Conservation (phyloP, 805 yeast genomes). For the Kluyveromyces nonfermentans region DNA sequence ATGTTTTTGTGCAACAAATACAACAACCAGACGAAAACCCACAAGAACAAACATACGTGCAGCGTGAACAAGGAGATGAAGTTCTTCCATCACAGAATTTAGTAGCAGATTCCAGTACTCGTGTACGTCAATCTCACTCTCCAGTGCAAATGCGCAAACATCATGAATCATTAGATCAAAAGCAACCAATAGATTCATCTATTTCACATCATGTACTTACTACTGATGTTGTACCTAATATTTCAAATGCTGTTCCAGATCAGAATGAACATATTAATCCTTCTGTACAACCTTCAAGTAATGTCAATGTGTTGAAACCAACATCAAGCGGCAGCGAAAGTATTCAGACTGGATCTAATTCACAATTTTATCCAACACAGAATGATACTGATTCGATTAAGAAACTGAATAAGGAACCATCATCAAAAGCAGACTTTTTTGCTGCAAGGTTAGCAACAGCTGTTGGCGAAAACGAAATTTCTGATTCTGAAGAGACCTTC, state of each 20-base stretch:
- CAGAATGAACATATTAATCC: not conserved
- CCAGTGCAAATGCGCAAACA: not conserved
- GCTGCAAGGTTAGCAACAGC: constrained; percentile 94
- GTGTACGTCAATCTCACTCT: not conserved
- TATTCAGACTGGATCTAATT: not conserved
- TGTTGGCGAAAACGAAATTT: constrained; percentile 77
- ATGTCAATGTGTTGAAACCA: not conserved
- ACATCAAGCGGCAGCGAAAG: not conserved
- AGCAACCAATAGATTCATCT: not conserved
- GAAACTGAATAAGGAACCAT: constrained; percentile 5
- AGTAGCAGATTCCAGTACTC: not conserved
- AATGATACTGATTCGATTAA: constrained; percentile 2
- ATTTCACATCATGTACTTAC: not conserved
- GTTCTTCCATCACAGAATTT: not conserved
- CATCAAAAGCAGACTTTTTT: constrained; percentile 79
- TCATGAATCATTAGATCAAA: not conserved
- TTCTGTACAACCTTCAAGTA: too few species aligned
- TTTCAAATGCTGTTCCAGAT: not conserved
- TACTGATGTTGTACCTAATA: not conserved
- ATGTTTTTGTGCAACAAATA: not conserved
- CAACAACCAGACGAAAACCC: not conserved
- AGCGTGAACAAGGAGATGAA: not conserved
- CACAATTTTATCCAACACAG: not conserved
- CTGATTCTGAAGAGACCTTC: constrained; percentile 90
- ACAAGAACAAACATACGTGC: not conserved